These are phyloP conservation scores for Cryptococcus floricola DNA, from an alignment of 1,284 basidiomycete species.

Conservation along the genomic window DNA sequence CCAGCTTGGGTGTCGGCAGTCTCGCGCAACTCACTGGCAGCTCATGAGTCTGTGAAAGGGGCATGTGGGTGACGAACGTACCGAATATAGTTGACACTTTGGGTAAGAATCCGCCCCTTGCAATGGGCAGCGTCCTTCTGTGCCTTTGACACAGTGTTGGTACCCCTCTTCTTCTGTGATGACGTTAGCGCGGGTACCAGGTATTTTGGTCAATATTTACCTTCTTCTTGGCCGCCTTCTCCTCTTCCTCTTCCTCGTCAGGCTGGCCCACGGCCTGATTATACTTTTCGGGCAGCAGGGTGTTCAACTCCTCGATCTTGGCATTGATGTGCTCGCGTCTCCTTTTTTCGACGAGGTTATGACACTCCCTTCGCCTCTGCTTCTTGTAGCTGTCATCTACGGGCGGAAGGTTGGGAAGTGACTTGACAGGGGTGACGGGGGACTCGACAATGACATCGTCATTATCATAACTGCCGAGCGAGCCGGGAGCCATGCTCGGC, in stretches of 20 bases:
- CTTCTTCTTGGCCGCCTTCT: conserved; percentile 32
- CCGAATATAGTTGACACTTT: conserved; percentile 43
- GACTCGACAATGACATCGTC: conserved; percentile 28
- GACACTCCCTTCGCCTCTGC: conserved; percentile 42
- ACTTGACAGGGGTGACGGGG: conserved; percentile 36
- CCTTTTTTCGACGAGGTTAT: conserved; percentile 47
- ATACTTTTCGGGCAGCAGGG: conserved; percentile 35
- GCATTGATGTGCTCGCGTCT: conserved; percentile 47
- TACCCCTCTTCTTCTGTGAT: conserved; percentile 7
- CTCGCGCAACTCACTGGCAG: conserved; percentile 30
- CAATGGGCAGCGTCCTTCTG: conserved; percentile 41
- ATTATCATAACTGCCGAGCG: conserved; percentile 27
- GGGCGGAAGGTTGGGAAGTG: conserved; percentile 7
- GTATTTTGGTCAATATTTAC: conserved; percentile 5
- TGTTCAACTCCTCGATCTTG: conserved; percentile 45
- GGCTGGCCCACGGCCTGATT: conserved; percentile 19
- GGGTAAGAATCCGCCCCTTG: conserved; percentile 40
- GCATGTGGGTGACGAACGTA: conserved; percentile 11
- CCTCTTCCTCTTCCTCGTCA: conserved; percentile 41
- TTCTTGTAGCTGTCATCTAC: conserved; percentile 35
- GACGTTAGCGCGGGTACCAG: conserved; percentile 15
- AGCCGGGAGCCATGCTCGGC: conserved; percentile 17
- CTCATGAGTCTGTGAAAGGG: background rate
- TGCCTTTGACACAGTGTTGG: conserved; percentile 25
- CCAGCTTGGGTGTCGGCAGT: conserved; percentile 30